Percentiles rank a stretch among this genome's conserved stretches.
Conservation (phyloP, 495 filamentous ascomycete species). For the Pyrenula massariospora region DNA sequence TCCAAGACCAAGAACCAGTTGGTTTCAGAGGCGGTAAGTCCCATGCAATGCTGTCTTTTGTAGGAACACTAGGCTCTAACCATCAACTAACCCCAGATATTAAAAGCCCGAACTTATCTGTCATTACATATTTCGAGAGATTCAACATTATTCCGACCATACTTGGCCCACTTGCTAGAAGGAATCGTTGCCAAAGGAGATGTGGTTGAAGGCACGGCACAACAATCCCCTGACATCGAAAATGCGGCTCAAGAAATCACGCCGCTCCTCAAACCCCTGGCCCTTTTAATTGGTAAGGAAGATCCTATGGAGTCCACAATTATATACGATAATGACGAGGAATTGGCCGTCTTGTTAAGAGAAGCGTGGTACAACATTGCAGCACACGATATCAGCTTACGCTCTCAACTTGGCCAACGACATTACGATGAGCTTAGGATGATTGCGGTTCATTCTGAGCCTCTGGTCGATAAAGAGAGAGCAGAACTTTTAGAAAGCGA, state of each 20-base stretch:
- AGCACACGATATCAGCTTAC: slow-evolving; percentile 77
- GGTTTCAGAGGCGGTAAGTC: slow-evolving; percentile 51
- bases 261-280: slow-evolving; percentile 70
- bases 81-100: slow-evolving; percentile 18
- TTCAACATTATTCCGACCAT: slow-evolving; percentile 65
- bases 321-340: slow-evolving; percentile 41
- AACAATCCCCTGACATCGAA: slow-evolving; percentile 28
- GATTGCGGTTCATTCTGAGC: slow-evolving; percentile 75
- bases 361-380: slow-evolving; percentile 97
- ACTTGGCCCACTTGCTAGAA: slow-evolving; percentile 73
- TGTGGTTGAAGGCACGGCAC: slow-evolving; percentile 30
- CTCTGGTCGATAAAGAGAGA: slow-evolving; percentile 71
- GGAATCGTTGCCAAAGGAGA: slow-evolving; percentile 85
- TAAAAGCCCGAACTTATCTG: slow-evolving; percentile 64
- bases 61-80: neutral
- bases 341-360: slow-evolving; percentile 57
- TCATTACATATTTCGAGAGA: slow-evolving; percentile 52
- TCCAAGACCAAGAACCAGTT: slow-evolving; percentile 43
- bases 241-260: slow-evolving; percentile 71
- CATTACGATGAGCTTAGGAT: slow-evolving; percentile 61
- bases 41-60: neutral
- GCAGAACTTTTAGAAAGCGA: slow-evolving; percentile 86
- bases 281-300: slow-evolving; percentile 54
- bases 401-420: slow-evolving; percentile 52
- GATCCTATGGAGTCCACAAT: slow-evolving; percentile 15